Conservation (phyloP, 176 grass and related monocot genomes). For the Coix lacrymajobi region DNA sequence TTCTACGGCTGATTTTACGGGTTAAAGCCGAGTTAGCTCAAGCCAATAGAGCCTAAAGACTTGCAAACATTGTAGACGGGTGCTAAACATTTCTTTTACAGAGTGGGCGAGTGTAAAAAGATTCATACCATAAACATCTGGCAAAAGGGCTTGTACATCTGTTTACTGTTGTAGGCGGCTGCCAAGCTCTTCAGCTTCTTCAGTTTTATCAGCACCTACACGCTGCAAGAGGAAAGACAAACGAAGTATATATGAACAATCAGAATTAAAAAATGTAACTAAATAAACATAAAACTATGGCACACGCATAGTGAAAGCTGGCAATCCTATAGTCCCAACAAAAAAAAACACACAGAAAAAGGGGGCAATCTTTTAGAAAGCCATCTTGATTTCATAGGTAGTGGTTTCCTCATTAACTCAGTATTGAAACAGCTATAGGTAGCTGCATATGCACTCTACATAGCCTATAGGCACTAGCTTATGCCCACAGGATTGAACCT, state of each 20-base stretch:
- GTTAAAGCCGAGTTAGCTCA: too few relatives aligned
- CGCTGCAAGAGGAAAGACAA: conserved; percentile 37
- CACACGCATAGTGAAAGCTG: neutral
- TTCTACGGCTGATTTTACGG: too few relatives aligned
- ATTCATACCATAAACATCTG: conserved; percentile 9
- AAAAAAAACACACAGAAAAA: neutral
- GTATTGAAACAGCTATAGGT: neutral
- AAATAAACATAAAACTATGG: conserved; percentile 1
- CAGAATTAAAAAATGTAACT: neutral
- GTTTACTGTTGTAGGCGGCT: conserved; percentile 28
- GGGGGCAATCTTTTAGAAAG: neutral
- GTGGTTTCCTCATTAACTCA: neutral
- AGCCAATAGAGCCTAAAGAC: too few relatives aligned
- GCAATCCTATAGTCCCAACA: neutral
- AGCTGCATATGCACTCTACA: neutral
- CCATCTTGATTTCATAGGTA: conserved; percentile 5
- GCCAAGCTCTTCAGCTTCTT: conserved; percentile 13
- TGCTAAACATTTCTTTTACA: neutral
- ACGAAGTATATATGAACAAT: neutral
- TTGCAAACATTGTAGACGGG: too few relatives aligned
- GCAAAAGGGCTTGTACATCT: neutral
- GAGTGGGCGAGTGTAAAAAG: neutral
- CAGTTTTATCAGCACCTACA: conserved; percentile 21
- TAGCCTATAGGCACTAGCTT: conserved; percentile 2
- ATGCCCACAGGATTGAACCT: neutral